These are phyloP conservation scores for Lotmaria passim DNA, from an alignment of 208 protist genomes.

Conservation along the genomic window DNA sequence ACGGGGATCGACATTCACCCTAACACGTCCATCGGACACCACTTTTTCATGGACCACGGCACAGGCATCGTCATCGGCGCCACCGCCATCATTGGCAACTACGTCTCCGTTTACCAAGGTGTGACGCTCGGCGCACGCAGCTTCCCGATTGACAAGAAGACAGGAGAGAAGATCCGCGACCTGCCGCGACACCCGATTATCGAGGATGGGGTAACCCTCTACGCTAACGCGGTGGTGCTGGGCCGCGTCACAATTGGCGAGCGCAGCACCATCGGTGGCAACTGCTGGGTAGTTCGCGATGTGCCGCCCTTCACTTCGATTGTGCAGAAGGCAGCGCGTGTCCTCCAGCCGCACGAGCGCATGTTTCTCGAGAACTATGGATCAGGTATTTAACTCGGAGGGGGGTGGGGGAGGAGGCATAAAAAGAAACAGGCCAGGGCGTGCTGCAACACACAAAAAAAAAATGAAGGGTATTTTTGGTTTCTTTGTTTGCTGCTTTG, in stretches of 20 bases:
- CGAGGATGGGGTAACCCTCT: conserved; percentile 81
- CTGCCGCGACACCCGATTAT: conserved; percentile 88
- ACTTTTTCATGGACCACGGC: conserved; percentile 93
- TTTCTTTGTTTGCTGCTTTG: background rate
- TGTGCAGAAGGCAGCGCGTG: conserved; percentile 49
- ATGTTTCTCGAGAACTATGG: conserved; percentile 66
- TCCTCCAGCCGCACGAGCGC: conserved; percentile 38
- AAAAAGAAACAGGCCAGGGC: background rate
- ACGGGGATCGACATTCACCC: conserved; percentile 92
- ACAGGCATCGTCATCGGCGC: conserved; percentile 89
- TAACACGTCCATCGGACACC: conserved; percentile 71
- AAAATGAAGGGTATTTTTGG: no score
- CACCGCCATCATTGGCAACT: conserved; percentile 83
- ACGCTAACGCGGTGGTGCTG: conserved; percentile 83
- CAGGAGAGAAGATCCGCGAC: conserved; percentile 54
- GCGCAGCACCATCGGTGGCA: conserved; percentile 76
- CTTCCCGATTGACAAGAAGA: conserved; percentile 65
- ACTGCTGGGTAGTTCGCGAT: conserved; percentile 64
- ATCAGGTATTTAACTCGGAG: conserved; percentile 54
- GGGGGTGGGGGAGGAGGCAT: no score
- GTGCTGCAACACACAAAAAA: no score
- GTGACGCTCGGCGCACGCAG: conserved; percentile 86
- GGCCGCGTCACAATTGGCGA: conserved; percentile 82
- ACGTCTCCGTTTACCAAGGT: conserved; percentile 84
- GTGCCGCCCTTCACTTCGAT: conserved; percentile 61